Evolutionary conservation across 768 basidiomycete genomes (phyloP), one percentile per base, ranked within the genome.

Genomic region (Obba rivulosa): DNA sequence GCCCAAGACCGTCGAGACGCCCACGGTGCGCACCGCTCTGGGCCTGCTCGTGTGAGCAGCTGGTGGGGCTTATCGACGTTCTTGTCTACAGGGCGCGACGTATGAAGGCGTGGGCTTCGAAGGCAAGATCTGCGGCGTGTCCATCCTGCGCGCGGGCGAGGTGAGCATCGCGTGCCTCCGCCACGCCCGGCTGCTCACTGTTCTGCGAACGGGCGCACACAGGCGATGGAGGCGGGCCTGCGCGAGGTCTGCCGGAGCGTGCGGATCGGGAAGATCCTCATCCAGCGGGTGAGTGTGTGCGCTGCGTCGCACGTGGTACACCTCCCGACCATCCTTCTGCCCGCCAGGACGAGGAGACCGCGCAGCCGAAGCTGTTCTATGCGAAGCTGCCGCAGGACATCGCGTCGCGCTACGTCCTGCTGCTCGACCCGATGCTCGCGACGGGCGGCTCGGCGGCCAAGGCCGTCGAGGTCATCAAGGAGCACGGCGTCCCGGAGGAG

Each of bases 361-460:
- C 89, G 1, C 76, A 84, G 48, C 88, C 96, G 0, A 97, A 98
- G 67, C 74, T 99, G 17, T 99, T 95, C 67, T 92, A 90, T 64
- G 83, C 85, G 35, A 90, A 92, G 86, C 85, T 97, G 44, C 95
- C 95, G 2, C 87, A 85, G 59, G 95, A 98, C 65, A 96, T 98
- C 49, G 84, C 88, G 1, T 72, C 76, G 28, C 84, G 96, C 40
- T 98, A 95, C 63, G 91, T 93, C 41, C 81, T 99, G 34, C 80
- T 99, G 13, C 79, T 99, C 18, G 95, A 99, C 64, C 95, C 95
- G 0, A 99, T 99, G 95, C 80, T 98, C 41, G 95, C 95, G 0
- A 98, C 95, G 0, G 96, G 96, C 21, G 96, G 96, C 39, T 97
- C 94, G 4, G 95, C 94, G 8, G 93, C 94, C 68, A 97, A 98